phyloP scores from a whole-genome alignment of 768 basidiomycete species.

The Suillus placidus region DNA sequence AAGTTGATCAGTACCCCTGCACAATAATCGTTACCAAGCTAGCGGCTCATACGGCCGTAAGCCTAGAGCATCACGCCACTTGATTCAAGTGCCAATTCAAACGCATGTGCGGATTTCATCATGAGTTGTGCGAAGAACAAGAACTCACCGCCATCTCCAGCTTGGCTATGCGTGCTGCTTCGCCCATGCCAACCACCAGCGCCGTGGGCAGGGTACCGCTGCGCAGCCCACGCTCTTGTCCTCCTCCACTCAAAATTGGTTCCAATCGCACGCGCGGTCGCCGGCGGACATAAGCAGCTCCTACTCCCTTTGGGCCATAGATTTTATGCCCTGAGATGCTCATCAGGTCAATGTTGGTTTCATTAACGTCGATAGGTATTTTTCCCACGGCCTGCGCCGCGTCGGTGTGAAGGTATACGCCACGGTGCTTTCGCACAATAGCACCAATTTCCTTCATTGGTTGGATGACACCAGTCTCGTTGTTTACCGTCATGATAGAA shows the following conservation, averaged over 20 bases:
- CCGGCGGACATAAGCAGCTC: slow-evolving; percentile 91
- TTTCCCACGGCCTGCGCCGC: slow-evolving; percentile 96
- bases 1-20: slow-evolving; percentile 89
- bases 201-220: slow-evolving; percentile 93
- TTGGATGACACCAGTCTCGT: slow-evolving; percentile 98
- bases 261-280: slow-evolving; percentile 92
- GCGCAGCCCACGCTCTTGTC: slow-evolving; percentile 93
- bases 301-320: slow-evolving; percentile 97
- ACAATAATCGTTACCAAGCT: slow-evolving; percentile 69
- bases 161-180: slow-evolving; percentile 90
- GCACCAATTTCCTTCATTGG: slow-evolving; percentile 94
- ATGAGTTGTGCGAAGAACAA: slow-evolving; percentile 21
- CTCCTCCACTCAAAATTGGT: slow-evolving; percentile 93
- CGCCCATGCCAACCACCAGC: slow-evolving; percentile 90
- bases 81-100: slow-evolving; percentile 40
- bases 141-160: slow-evolving; percentile 88
- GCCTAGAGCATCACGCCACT: slow-evolving; percentile 40
- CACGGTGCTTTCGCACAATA: slow-evolving; percentile 82
- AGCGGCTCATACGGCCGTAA: slow-evolving; percentile 29
- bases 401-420: slow-evolving; percentile 95
- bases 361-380: slow-evolving; percentile 90
- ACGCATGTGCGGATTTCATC: slow-evolving; percentile 53
- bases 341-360: slow-evolving; percentile 93
- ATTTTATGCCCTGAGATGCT: slow-evolving; percentile 97
- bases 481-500: slow-evolving; percentile 98